Percentiles rank a stretch among this genome's conserved stretches.
phyloP scores from a whole-genome alignment of 768 basidiomycete genomes.

The Multifurca ochricompacta region DNA sequence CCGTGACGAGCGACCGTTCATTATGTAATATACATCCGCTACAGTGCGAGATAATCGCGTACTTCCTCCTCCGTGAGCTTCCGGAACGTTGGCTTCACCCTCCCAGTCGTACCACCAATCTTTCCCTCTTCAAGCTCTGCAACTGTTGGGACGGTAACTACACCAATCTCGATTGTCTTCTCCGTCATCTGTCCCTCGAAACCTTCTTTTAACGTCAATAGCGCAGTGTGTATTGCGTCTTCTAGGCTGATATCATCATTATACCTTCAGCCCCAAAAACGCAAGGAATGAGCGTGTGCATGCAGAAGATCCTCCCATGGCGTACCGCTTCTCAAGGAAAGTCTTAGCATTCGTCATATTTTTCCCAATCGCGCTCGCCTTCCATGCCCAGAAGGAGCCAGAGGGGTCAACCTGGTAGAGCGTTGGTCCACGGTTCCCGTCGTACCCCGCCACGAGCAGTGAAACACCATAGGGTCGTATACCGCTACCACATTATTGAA shows the following conservation, averaged over 20 bases:
- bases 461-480: slow-evolving; percentile 99
- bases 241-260: slow-evolving; percentile 98
- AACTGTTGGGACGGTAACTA: slow-evolving; percentile 80
- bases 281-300: not conserved
- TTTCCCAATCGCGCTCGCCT: slow-evolving; percentile 98
- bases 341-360: slow-evolving; percentile 99
- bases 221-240: slow-evolving; percentile 97
- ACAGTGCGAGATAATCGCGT: slow-evolving; percentile 87
- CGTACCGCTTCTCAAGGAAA: slow-evolving; percentile 95
- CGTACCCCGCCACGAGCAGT: slow-evolving; percentile 94
- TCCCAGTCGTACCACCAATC: slow-evolving; percentile 57
- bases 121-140: slow-evolving; percentile 64
- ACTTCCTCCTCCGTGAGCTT: slow-evolving; percentile 97
- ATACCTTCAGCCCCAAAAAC: slow-evolving; percentile 49
- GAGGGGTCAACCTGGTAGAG: slow-evolving; percentile 99
- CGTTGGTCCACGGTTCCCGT: slow-evolving; percentile 87
- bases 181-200: slow-evolving; percentile 99
- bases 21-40: slow-evolving; percentile 21
- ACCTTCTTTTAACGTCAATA: slow-evolving; percentile 95
- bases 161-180: slow-evolving; percentile 98
- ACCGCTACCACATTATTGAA: slow-evolving; percentile 48
- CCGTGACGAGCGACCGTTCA: not conserved
- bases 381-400: slow-evolving; percentile 99
- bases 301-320: slow-evolving; percentile 17
- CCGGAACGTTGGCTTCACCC: slow-evolving; percentile 84